Base-by-base conservation (phyloP, 192 early-diverging fungal genomes). In the Phycomyces nitens region DNA sequence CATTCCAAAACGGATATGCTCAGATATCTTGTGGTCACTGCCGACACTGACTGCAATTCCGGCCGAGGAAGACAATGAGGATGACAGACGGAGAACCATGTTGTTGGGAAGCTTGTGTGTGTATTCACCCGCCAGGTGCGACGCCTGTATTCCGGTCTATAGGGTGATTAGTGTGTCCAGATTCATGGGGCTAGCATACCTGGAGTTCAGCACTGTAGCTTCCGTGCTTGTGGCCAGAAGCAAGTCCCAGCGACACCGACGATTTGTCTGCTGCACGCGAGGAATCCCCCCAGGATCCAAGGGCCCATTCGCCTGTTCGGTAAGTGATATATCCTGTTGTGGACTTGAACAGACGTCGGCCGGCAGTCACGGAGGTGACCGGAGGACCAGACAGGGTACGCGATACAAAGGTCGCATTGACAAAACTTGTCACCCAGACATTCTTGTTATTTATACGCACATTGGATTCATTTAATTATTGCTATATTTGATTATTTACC, bases 311-410 rank as follows among this genome's bases (percentile, higher is more conserved):
- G 29, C 94, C 94, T 3, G 93, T 89, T 56, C 83, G 82, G 50
- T 85, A 90, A 5, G 87, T 89, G 56, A 98, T 68, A 55, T 82
- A 87, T 3, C 87, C 93, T 9, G 87, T 90, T n/a, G 81, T 80
- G 1, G 75, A 71, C 10, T 63, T 58, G 16, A 84, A 83, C n/a
- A 97, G 66, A 23, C 77, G 67, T 2, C 89, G 74, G 21, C 92
- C 92, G 54, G 80, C 66, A 1, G 86, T 84, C 41, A 89, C 60
- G 0, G 80, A 75, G 10, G 86, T 63, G 2, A 79, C 77, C 5
- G 96, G 94, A 44, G 93, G 93, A 4, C 77, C 72, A 18, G 78
- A 57, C 14, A 88, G 57, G 15, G 82, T 79, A 6, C 76, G 76
- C 0, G 82, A 64, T 54, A 83, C 80, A 1, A 80, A 77, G 34